phyloP scores from a whole-genome alignment of 805 yeast species.

The Danielozyma ontarioensis region DNA sequence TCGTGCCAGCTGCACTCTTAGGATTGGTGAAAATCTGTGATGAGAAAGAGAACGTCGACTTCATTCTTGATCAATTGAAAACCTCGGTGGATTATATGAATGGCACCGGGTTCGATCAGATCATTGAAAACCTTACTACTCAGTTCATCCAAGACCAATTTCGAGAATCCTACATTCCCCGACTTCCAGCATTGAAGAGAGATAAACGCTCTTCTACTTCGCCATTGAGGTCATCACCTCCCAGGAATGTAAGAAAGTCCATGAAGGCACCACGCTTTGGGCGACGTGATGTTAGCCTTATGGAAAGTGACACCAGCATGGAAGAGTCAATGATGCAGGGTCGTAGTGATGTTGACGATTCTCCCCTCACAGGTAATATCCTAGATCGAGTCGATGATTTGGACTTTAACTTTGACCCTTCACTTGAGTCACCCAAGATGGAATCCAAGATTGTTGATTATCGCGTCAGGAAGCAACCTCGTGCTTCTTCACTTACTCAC shows the following conservation, averaged over 20 bases:
- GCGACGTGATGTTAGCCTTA: slow-evolving; percentile 3
- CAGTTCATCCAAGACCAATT: slow-evolving; percentile 21
- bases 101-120: slow-evolving; percentile 32
- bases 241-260: slow-evolving; percentile 7
- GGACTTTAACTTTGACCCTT: slow-evolving; percentile 23
- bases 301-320: slow-evolving; percentile 28
- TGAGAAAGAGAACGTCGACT: not conserved
- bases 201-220: slow-evolving; percentile 21
- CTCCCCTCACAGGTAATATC: not conserved
- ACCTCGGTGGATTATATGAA: slow-evolving; percentile 15
- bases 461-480: slow-evolving; percentile 2
- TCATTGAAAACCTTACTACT: slow-evolving; percentile 25
- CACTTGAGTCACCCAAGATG: slow-evolving; percentile 22
- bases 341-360: slow-evolving; percentile 20
- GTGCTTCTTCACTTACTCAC: slow-evolving; percentile 10
- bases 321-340: slow-evolving; percentile 19
- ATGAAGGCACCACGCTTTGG: slow-evolving; percentile 7
- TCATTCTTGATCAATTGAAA: not conserved
- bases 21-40: slow-evolving; percentile 1
- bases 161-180: slow-evolving; percentile 3
- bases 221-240: slow-evolving; percentile 24
- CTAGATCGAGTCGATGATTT: slow-evolving; percentile 15
- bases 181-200: too few species aligned
- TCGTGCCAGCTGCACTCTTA: slow-evolving; percentile 3
- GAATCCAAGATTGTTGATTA: slow-evolving; percentile 1